Evolutionary conservation across 257 asterid species (phyloP), one percentile per base, ranked within the genome.

Genomic region (Nicotiana sylvestris): DNA sequence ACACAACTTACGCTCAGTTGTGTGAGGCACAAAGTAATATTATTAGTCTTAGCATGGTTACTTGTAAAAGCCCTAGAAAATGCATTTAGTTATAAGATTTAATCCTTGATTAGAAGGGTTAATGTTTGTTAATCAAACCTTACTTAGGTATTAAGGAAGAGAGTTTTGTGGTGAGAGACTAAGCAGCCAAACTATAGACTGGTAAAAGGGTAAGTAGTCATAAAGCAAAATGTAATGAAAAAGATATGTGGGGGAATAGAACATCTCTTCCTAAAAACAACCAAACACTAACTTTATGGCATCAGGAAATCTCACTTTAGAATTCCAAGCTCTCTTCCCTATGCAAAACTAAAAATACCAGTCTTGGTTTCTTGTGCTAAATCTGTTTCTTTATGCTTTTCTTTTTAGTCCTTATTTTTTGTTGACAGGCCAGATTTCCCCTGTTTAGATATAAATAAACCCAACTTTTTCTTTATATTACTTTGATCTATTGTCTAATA

Each of bases 241-340:
- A 81, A 66, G 76, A 76, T 77, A 39, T 77, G 82, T 77, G 56
- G 82, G 82, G 90, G 86, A 83, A 86, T 78, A 85, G 84, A 87
- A 88, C 88, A 91, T 82, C 78, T 83, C 82, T 82, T 82, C 91
- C 88, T 85, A 64, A 83, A 89, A 88, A 84, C 88, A 85, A 85
- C 87, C 90, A 89, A 91, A 93, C 88, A 86, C 86, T 84, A 25
- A 90, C 96, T 93, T 90, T 92, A 89, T 91, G 86, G 86, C 88
- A 87, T 77, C 83, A 86, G 86, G 88, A 90, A 83, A 91, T 87
- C 90, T 92, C 89, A 89, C 94, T 92, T 92, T 92, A 82, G 97
- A 90, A 93, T 90, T 91, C 95, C 93, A 93, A 91, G 95, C 97
- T 90, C 98, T 51, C 67, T 87, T 90, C 58, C 84, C 99, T 79